Percentiles rank a stretch among this genome's conserved stretches.
Evolutionary conservation across 371 early-diverging fungal genomes (phyloP).

Genomic region (Mortierella sp.): DNA sequence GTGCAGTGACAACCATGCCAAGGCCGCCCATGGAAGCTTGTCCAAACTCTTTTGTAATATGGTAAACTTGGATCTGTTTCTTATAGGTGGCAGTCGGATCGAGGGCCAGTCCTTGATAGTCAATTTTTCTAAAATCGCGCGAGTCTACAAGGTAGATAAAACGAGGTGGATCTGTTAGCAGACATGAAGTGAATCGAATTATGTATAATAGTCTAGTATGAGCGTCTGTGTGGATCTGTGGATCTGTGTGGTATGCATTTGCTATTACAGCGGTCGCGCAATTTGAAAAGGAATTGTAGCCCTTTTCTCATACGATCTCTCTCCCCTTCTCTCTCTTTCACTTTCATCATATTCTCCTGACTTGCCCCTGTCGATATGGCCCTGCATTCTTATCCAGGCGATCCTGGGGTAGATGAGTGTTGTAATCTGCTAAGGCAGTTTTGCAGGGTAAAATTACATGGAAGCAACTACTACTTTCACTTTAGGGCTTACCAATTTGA

Average conservation of each 20-base stretch:
- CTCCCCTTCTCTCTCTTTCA: neutral
- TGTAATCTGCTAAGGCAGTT: no score
- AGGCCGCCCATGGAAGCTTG: conserved; percentile 72
- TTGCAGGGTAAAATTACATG: no score
- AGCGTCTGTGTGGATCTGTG: no score
- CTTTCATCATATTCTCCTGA: neutral
- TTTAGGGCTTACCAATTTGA: conserved; percentile 62
- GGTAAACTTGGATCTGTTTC: conserved; percentile 62
- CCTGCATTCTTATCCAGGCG: neutral
- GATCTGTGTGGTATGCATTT: neutral
- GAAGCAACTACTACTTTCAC: neutral
- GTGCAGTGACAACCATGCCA: conserved; percentile 70
- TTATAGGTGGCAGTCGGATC: conserved; percentile 45
- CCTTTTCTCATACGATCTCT: neutral
- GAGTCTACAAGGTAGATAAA: conserved; percentile 16
- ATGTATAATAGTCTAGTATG: no score
- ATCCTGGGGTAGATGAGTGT: neutral
- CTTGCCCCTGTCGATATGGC: neutral
- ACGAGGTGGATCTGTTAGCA: no score
- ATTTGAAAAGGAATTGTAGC: neutral
- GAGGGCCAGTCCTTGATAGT: conserved; percentile 62
- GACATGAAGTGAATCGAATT: no score
- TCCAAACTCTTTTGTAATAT: conserved; percentile 76
- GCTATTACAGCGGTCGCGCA: neutral
- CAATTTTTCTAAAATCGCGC: conserved; percentile 61